Conservation (phyloP, 202 grass and related monocot genomes). For the Brachypodium distachyon region DNA sequence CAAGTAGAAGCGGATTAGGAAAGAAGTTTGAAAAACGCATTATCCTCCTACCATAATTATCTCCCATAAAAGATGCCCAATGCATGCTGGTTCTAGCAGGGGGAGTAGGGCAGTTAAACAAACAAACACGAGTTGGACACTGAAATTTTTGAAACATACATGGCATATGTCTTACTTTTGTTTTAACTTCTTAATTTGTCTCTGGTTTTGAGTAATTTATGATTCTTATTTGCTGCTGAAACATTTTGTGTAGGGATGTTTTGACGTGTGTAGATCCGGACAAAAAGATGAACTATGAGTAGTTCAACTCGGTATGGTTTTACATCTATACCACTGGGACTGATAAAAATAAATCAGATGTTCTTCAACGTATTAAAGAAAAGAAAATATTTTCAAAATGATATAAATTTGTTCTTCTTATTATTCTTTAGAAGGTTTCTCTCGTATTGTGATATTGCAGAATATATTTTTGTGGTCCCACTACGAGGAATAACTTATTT, state of each 20-base stretch:
- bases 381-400: slow-evolving; percentile 67
- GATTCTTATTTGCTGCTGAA: slow-evolving; percentile 6
- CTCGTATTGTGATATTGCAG: too few relatives aligned
- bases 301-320: slow-evolving; percentile 92
- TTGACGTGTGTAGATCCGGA: slow-evolving; percentile 64
- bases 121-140: slow-evolving; percentile 52
- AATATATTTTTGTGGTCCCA: too few relatives aligned
- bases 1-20: slow-evolving; percentile 4
- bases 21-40: slow-evolving; percentile 11
- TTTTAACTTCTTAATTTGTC: background rate
- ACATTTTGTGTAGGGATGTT: slow-evolving; percentile 49
- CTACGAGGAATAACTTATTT: slow-evolving; percentile 2
- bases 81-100: slow-evolving; percentile 10
- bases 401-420: slow-evolving; percentile 78
- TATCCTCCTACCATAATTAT: slow-evolving; percentile 8
- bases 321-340: slow-evolving; percentile 37
- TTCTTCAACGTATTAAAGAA: slow-evolving; percentile 73
- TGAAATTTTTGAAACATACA: slow-evolving; percentile 56
- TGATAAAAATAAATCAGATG: slow-evolving; percentile 37
- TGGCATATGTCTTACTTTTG: slow-evolving; percentile 53
- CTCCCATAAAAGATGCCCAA: background rate
- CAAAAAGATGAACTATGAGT: slow-evolving; percentile 51
- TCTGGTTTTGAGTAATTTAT: background rate
- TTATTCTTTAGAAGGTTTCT: slow-evolving; percentile 58
- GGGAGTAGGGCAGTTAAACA: slow-evolving; percentile 18